Evolutionary conservation across 1,139 yeast species (phyloP), one percentile per base, ranked within the genome.

Genomic region (Tardiomyces depauwii): DNA sequence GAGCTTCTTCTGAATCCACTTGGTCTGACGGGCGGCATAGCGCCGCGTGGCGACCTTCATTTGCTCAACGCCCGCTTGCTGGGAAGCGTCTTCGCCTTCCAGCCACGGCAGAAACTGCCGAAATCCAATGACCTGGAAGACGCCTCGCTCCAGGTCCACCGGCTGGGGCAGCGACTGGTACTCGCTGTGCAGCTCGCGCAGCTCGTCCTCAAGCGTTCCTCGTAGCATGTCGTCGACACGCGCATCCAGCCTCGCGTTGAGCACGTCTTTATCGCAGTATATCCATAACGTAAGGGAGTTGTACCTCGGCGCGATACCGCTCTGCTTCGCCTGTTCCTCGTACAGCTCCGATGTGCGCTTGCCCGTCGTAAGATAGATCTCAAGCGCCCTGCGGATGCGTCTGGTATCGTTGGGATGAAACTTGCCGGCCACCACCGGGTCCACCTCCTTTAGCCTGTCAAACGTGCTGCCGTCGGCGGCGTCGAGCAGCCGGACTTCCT

Each of bases 41-140:
- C 82, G 86, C 47, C 95, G 67, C 0, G 99, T 91, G 41, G 85
- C 71, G 1, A 77, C 68, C 61, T 91, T 88, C 97, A 91, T 91
- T 28, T 77, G 68, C 14, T 78, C 83, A 1, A 83, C 67, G 9
- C 93, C 80, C 6, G 66, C 64, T 1, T 57, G 57, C 47, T 79
- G 70, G 18, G 43, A 49, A 25, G 32, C 49, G 12, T 53, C 54
- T 11, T 62, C 59, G 0, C 51, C 48, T 0, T 59, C 57, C 4
- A 91, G 63, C 82, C 88, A 89, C 0, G 95, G 95, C 39, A 88
- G 62, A 59, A 91, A 89, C 61, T 91, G 97, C 58, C 87, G 86
- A 62, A 87, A 91, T 1, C 99, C 99, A 56, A 91, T 88, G 1
- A 87, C 96, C 64, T 91, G 98, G 87, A 88, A 89, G 0, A 91